phyloP scores from a whole-genome alignment of 805 yeast genomes.

The Yamadazyma takamatsuzukensis region DNA sequence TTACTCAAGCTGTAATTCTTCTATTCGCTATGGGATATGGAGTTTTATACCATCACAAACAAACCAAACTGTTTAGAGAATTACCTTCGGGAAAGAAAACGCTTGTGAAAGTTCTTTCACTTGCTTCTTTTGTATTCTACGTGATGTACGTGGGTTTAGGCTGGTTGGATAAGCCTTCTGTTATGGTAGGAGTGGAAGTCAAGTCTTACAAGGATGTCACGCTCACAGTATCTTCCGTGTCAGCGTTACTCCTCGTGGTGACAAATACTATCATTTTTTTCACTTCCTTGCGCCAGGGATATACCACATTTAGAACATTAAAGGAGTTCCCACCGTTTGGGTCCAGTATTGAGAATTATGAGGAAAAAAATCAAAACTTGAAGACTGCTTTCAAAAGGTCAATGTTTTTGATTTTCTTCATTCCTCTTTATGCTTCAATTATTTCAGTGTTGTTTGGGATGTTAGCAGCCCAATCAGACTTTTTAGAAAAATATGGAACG shows the following conservation, averaged over 20 bases:
- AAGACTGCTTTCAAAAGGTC: conserved; percentile 22
- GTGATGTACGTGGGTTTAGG: background rate
- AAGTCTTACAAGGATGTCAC: too few relatives aligned
- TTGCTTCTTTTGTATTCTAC: too few relatives aligned
- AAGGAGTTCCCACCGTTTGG: conserved; percentile 25
- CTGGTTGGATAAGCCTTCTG: conserved; percentile 2
- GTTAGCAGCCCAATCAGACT: too few relatives aligned
- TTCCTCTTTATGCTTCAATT: conserved; percentile 17
- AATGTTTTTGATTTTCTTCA: conserved; percentile 20
- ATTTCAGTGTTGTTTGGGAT: background rate
- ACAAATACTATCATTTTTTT: too few relatives aligned
- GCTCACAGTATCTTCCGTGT: too few relatives aligned
- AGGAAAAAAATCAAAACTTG: conserved; percentile 16
- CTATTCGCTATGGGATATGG: conserved; percentile 35
- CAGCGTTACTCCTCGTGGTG: too few relatives aligned
- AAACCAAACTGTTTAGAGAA: conserved; percentile 20
- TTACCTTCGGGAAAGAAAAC: conserved; percentile 14
- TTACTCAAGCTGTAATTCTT: conserved; percentile 15
- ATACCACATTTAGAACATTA: conserved; percentile 24
- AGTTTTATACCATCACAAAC: conserved; percentile 24
- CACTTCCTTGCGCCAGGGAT: too few relatives aligned
- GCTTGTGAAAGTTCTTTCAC: conserved; percentile 2
- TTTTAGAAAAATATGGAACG: background rate
- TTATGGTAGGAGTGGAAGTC: too few relatives aligned
- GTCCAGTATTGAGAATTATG: conserved; percentile 11